Conservation (phyloP, 2,329 filamentous ascomycete genomes). For the Aureobasidium namibiae region DNA sequence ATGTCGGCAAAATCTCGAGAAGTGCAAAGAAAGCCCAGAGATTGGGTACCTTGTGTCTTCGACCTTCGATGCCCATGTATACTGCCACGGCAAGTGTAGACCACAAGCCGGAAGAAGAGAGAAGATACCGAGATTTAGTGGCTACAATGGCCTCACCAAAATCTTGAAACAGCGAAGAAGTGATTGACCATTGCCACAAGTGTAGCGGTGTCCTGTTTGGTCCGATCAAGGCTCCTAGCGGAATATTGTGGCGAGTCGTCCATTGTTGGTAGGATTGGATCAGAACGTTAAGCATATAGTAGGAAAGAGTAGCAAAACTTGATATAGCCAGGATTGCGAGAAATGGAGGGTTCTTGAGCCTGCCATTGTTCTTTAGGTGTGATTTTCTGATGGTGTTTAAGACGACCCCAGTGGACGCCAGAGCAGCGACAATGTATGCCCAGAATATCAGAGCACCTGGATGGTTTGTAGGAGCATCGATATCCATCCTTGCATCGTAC, state of each 20-base stretch:
- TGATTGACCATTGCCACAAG: conserved; percentile 25
- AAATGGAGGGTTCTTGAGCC: conserved; percentile 16
- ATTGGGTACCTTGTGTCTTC: conserved; percentile 19
- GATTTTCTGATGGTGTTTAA: conserved; percentile 14
- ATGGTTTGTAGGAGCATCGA: conserved; percentile 16
- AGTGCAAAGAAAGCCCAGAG: conserved; percentile 28
- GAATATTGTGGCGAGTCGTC: conserved; percentile 11
- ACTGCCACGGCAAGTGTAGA: conserved; percentile 20
- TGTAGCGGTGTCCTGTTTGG: not conserved
- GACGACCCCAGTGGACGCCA: conserved; percentile 18
- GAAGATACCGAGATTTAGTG: conserved; percentile 18
- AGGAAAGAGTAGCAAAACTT: conserved; percentile 25
- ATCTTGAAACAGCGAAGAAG: conserved; percentile 25
- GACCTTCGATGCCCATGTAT: conserved; percentile 25
- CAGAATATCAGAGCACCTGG: conserved; percentile 27
- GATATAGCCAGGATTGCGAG: conserved; percentile 18
- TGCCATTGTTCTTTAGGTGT: not conserved
- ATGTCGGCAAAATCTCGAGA: conserved; percentile 27
- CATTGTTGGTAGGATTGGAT: conserved; percentile 26
- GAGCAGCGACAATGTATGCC: conserved; percentile 25
- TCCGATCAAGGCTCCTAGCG: conserved; percentile 9
- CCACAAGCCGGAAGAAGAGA: conserved; percentile 21
- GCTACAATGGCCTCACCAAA: conserved; percentile 26
- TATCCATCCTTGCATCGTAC: not conserved
- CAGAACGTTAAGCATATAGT: conserved; percentile 28